Conservation (phyloP, 768 basidiomycete species). For the Lactifluus hygrophoroides region DNA sequence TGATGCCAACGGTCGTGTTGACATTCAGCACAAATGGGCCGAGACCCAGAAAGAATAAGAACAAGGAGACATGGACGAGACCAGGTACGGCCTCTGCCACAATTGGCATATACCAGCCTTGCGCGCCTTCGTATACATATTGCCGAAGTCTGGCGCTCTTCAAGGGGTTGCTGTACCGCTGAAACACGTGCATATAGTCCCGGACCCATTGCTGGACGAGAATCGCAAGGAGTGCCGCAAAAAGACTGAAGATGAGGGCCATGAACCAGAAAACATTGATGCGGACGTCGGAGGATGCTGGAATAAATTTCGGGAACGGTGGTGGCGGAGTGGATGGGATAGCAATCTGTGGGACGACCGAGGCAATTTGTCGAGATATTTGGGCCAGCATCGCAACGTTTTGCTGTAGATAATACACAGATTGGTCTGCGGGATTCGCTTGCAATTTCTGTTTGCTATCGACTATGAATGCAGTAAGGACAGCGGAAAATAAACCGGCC, state of each 20-base stretch:
- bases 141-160: not conserved
- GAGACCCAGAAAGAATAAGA: not conserved
- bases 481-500: no score
- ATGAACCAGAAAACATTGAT: slow-evolving; percentile 18
- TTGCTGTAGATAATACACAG: slow-evolving; percentile 23
- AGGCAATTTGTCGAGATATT: no score
- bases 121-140: not conserved
- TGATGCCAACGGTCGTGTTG: slow-evolving; percentile 9
- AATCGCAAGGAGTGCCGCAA: not conserved
- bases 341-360: no score
- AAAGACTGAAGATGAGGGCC: not conserved
- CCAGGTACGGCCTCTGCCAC: not conserved
- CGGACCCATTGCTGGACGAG: not conserved
- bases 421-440: no score
- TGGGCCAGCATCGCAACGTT: no score
- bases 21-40: slow-evolving; percentile 34
- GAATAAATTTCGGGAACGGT: no score
- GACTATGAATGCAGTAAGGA: no score
- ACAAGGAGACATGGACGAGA: not conserved
- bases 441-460: no score
- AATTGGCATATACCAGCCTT: not conserved
- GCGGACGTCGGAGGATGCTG: no score
- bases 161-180: not conserved
- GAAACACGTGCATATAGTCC: not conserved
- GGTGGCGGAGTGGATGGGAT: no score